Evolutionary conservation across 2,329 filamentous ascomycete species (phyloP), one percentile per base, ranked within the genome.

Genomic region (Venturia asperata): DNA sequence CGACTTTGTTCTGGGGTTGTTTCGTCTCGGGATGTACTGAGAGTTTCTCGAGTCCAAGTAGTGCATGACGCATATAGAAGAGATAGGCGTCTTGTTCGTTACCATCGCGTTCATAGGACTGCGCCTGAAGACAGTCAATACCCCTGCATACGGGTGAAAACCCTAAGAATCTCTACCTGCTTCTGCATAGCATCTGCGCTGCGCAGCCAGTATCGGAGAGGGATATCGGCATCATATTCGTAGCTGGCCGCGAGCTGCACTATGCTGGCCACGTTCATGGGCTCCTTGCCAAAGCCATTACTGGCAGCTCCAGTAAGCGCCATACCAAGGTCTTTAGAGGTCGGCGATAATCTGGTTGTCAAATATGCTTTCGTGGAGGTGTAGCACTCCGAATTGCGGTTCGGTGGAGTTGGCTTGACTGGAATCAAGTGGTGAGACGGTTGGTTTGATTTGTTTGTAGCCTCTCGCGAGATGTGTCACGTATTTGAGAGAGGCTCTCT

Each of bases 21-120:
- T 84, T 88, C 58, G 85, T 85, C 65, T 94, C 86, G 1, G 93
- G 92, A 70, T 97, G 94, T 1, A 79, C 82, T 0, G 85, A 82
- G 10, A 99, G 81, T 64, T 88, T 83, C 7, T 91, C 84, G 37
- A 96, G 79, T 30, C 96, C 85, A n/a, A 99, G 85, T 64, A 88
- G 83, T 11, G 91, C 91, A 77, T 96, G 92, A 70, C 94, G 87
- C 74, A 94, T 91, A n/a, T 96, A 84, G 66, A 97, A 86, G 64
- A 97, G 83, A 75, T 96, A 99, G 5, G 93, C 90, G 72, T 94
- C 89, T 70, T 92, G 86, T 68, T 91, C 86, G 76, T 97, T 92
- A 71, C 88, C 88, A 76, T 97, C 93, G 52, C 84, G 83, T 71
- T 94, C 83, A 73, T 96, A 96, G 70, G 93, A 91, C 63, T 85